Conservation (phyloP, 2,329 filamentous ascomycete genomes). For the Hypocreales sp. region DNA sequence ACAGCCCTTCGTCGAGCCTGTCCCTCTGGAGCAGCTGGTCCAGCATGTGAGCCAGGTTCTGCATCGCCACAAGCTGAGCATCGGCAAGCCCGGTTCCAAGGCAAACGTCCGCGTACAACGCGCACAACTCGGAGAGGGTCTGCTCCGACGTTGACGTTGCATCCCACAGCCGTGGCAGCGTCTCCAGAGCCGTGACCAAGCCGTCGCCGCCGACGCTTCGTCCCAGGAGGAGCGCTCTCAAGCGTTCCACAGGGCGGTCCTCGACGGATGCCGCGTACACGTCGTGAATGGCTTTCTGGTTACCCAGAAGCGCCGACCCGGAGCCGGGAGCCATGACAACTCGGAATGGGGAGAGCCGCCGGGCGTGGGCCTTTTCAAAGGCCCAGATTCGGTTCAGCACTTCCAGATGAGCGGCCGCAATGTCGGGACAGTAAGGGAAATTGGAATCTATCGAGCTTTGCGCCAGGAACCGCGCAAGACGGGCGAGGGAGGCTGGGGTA, state of each 20-base stretch:
- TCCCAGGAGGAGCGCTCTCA: constrained; percentile 13
- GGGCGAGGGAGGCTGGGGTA: constrained; percentile 13
- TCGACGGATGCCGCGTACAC: constrained; percentile 17
- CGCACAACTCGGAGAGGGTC: constrained; percentile 18
- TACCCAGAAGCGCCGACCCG: constrained; percentile 22
- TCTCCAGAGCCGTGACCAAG: constrained; percentile 20
- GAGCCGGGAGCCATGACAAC: constrained; percentile 5
- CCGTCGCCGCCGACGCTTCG: constrained; percentile 15
- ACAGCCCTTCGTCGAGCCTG: constrained; percentile 14
- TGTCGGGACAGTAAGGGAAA: constrained; percentile 20
- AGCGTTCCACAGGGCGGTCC: constrained; percentile 7
- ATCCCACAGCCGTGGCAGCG: constrained; percentile 16
- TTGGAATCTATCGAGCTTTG: constrained; percentile 9
- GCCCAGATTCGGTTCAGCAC: constrained; percentile 25
- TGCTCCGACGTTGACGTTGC: constrained; percentile 8
- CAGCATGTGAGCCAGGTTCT: constrained; percentile 29
- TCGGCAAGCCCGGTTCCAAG: constrained; percentile 22
- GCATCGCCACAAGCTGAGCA: constrained; percentile 29
- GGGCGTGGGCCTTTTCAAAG: constrained; percentile 10
- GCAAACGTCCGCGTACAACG: constrained; percentile 27
- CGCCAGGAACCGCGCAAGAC: constrained; percentile 14
- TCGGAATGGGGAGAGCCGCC: constrained; percentile 7
- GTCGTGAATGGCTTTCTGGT: constrained; percentile 19
- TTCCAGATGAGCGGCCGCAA: constrained; percentile 29
- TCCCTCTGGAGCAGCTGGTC: constrained; percentile 20